Evolutionary conservation across 2,329 filamentous ascomycete genomes (phyloP).

Genomic region (Helotiales sp.): DNA sequence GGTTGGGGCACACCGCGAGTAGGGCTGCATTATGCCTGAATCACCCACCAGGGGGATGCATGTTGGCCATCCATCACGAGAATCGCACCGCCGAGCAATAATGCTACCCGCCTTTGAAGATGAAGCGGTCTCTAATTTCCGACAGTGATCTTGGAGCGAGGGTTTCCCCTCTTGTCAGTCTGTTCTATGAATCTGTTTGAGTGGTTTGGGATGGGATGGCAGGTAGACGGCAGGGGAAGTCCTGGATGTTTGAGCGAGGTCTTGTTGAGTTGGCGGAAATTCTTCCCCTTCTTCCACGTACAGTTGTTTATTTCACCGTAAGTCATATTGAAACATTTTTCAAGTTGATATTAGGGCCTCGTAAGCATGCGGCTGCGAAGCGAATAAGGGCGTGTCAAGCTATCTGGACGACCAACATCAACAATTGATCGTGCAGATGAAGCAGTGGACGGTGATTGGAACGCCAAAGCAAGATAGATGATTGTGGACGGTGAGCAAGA

Average conservation of each 20-base stretch:
- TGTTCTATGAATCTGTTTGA: neutral
- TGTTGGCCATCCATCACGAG: conserved; percentile 5
- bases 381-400: neutral
- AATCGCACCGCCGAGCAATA: neutral
- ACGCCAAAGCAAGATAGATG: neutral
- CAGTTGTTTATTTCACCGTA: neutral
- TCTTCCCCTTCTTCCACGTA: neutral
- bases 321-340: conserved; percentile 12
- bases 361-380: neutral
- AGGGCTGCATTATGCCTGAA: conserved; percentile 9
- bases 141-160: neutral
- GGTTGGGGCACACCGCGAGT: neutral
- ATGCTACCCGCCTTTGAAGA: neutral
- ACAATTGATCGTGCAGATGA: neutral
- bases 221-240: neutral
- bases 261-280: neutral
- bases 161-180: neutral
- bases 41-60: conserved; percentile 7
- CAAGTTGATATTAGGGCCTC: conserved; percentile 5
- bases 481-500: neutral
- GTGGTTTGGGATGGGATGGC: conserved; percentile 1
- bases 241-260: neutral
- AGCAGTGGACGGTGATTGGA: neutral
- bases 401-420: neutral
- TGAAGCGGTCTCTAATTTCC: conserved; percentile 1